phyloP scores from a whole-genome alignment of 176 grass and related monocot genomes.

The Bolboschoenus planiculmis region DNA sequence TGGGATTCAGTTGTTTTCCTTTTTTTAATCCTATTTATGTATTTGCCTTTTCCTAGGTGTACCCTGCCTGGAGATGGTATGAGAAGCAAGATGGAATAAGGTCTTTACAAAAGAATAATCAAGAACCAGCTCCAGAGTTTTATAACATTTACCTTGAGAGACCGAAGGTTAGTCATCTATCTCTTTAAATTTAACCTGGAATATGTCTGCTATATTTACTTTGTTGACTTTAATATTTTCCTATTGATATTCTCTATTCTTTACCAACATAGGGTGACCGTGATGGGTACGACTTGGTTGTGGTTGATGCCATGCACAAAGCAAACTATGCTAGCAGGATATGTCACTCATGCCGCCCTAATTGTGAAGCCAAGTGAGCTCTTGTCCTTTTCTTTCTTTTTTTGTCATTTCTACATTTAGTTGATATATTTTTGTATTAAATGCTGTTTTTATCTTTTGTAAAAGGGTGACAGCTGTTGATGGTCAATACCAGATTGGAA shows the following conservation, averaged over 20 bases:
- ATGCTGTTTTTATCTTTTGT: background rate
- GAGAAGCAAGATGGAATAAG: slow-evolving; percentile 97
- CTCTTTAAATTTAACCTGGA: slow-evolving; percentile 16
- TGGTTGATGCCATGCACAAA: slow-evolving; percentile 99
- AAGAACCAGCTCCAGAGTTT: slow-evolving; percentile 96
- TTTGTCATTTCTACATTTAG: slow-evolving; percentile 13
- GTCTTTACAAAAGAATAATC: slow-evolving; percentile 82
- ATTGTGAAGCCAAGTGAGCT: slow-evolving; percentile 97
- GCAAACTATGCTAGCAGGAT: slow-evolving; percentile 98
- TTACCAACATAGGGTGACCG: slow-evolving; percentile 66
- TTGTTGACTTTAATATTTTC: slow-evolving; percentile 4
- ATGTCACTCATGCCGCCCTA: slow-evolving; percentile 91
- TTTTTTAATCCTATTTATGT: background rate
- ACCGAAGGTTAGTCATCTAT: slow-evolving; percentile 58
- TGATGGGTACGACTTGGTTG: slow-evolving; percentile 93
- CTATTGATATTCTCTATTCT: slow-evolving; percentile 31
- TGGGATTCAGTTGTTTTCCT: background rate
- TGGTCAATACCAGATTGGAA: slow-evolving; percentile 95
- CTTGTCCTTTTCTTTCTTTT: slow-evolving; percentile 11
- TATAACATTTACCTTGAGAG: slow-evolving; percentile 98
- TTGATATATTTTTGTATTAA: slow-evolving; percentile 19
- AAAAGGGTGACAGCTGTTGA: slow-evolving; percentile 89
- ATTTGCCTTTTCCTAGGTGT: slow-evolving; percentile 59
- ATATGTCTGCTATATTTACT: slow-evolving; percentile 2
- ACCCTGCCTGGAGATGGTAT: slow-evolving; percentile 99